Evolutionary conservation across 2,329 filamentous ascomycete genomes (phyloP), one percentile per base, ranked within the genome.

Genomic region (Coniella vitis): DNA sequence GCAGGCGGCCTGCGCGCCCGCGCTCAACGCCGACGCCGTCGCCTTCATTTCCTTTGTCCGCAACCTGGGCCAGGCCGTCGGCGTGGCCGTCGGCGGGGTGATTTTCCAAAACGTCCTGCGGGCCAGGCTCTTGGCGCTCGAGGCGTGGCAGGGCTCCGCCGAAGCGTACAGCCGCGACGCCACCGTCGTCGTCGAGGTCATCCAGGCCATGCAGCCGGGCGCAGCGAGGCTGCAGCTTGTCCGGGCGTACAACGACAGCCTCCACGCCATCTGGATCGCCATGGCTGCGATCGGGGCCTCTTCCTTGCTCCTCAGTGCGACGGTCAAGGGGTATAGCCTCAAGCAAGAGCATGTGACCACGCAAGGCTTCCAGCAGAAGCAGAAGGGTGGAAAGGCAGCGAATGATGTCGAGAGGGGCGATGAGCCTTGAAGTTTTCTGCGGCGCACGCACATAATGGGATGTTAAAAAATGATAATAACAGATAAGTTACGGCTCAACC

Each of bases 1-100:
- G 20, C 83, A 87, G 63, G 82, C 83, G 7, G 71, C 79, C 1
- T 72, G 76, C 1, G 58, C 62, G 10, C 65, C 66, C 7, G 59
- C 55, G 14, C 67, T 70, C 1, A 72, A 71, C 50, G 69, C 73
- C 49, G 75, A 84, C 57, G 75, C 82, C 36, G 75, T 79, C 1
- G 81, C 78, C 10, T 78, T 87, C 68, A 85, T 83, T 64, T 76
- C 75, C 46, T 87, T 88, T 68, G 74, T 82, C 57, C 75, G 81
- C 13, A 74, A 76, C 1, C 73, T 86, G 20, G 84, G 84, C 0
- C 81, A 86, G 60, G 72, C 77, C 0, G 64, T 86, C 9, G 83
- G 83, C 20, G 78, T 87, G 3, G 81, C 83, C 2, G 70, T 86
- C 45, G 79, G 80, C 2, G 83, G 84, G 3, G 80, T 83, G 29